Evolutionary conservation across 2,329 filamentous ascomycete species (phyloP).

Genomic region (Stachybotrys echinatus): DNA sequence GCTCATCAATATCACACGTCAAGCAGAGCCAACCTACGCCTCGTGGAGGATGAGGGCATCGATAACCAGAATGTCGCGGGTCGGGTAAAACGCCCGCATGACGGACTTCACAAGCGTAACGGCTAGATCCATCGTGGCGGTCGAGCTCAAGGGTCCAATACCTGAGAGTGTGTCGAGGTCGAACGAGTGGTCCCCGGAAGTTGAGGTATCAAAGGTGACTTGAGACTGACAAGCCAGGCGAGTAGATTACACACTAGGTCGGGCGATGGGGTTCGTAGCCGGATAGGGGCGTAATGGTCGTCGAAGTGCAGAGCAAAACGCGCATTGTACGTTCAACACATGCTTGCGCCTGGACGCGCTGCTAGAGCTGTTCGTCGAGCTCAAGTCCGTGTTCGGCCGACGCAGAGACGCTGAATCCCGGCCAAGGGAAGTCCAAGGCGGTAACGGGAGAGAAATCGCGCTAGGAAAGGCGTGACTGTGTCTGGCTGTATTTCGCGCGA

Average conservation of each 20-base stretch:
- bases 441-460: no score
- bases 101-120: conserved; percentile 81
- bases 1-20: conserved; percentile 1
- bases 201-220: no score
- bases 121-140: conserved; percentile 44
- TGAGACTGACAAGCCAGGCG: no score
- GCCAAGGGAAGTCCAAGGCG: no score
- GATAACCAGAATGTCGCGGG: conserved; percentile 76
- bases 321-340: not conserved
- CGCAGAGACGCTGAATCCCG: no score
- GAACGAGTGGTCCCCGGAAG: no score
- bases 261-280: no score
- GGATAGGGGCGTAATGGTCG: no score
- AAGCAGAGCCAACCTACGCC: conserved; percentile 45
- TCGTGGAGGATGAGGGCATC: conserved; percentile 85
- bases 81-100: conserved; percentile 80
- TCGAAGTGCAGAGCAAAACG: not conserved
- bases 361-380: not conserved
- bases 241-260: no score
- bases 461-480: no score
- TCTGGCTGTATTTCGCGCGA: no score
- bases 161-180: not conserved
- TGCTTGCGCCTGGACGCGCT: not conserved
- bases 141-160: not conserved
- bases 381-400: no score